Evolutionary conservation across 495 filamentous ascomycete genomes (phyloP), one percentile per base, ranked within the genome.

Genomic region (Diplogelasinospora grovesii): DNA sequence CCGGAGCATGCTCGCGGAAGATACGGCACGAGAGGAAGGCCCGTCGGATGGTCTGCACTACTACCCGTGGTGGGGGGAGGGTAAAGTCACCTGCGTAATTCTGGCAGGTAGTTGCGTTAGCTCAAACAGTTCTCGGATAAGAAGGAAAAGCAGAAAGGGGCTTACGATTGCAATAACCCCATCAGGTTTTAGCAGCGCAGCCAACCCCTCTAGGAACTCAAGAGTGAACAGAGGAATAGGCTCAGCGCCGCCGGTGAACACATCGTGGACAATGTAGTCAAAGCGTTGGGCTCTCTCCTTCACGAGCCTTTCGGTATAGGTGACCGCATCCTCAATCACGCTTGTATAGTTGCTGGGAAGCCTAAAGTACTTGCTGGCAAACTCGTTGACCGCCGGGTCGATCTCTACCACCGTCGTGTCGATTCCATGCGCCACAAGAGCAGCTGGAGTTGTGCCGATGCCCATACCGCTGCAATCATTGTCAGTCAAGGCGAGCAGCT

Each of bases 161-260:
- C 81, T 65, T 69, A 92, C 87, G 48, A 98, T 92, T 15, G 90
- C 92, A 45, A 96, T 82, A 24, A 87, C 84, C 29, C 92, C 92
- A 40, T 85, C 71, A 1, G 79, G 71, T 40, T 77, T 83, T 24
- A 98, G 73, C 11, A 95, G 71, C 2, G 71, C 57, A 36, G 73
- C 56, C 13, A 98, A 64, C 20, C 78, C 75, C 22, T 65, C 51
- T 9, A 98, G 60, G 51, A 98, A 94, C 49, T 92, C 83, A 2
- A 77, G 47, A 0, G 92, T 96, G 63, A 98, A 97, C 2, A 98
- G 74, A 14, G 81, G 68, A 11, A 88, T 74, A 2, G 92, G 92
- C 55, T 96, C 92, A 2, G 87, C 88, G 40, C 90, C 92, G 11
- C 92, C 92, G 1, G 92, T 98, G 66, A 98, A 98, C n/a, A 98